Base-by-base conservation (phyloP, 1,139 yeast species). In the Nakaseomyces delphensis region DNA sequence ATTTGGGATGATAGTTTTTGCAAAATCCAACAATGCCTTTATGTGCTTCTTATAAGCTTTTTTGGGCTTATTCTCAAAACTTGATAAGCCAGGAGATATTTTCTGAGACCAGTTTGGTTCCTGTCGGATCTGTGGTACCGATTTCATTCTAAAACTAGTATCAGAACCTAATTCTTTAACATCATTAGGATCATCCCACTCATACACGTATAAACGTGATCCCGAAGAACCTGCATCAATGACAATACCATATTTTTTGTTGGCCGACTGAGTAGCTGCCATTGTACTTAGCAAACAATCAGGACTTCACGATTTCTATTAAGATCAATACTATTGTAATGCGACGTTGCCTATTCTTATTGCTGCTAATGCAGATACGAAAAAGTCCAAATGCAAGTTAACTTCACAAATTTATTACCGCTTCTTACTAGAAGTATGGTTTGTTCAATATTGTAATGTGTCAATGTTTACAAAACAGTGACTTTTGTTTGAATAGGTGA, bases 141-240 rank as follows among this genome's bases (percentile, higher is more conserved):
- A 76, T 11, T 56, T 60, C 28, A 73, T 54, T 0, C 60, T 47
- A n/a, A 24, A 20, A 2, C 48, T 43, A 1, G 55, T 50, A 18
- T 47, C 45, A n/a, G 48, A 36, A 6, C 45, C 43, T 9, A 52
- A 61, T 20, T 53, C 49, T 56, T 43, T 16, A 5, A 45, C 53
- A 28, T 50, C 50, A 3, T 50, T 55, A 5, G 77, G 73, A 52
- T 76, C 76, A 15, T 70, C 69, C 89, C 89, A 83, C 48, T 68
- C 69, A 57, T 79, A 83, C 10, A 83, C 72, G 58, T 80, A 83
- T 11, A 80, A 67, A 43, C 94, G 64, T 1, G 89, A 81, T 1
- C 94, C 94, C 0, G 89, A 81, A 0, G 91, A 81, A 1, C 94
- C 94, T 0, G 91, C 79, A 60, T 83, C 94, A 1, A 83, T 70